A percentile compares a stretch with the other conserved stretches of the same genome.
These are phyloP conservation scores for Ogataea paraovalis DNA, from an alignment of 805 yeast genomes.

Conservation along the genomic window DNA sequence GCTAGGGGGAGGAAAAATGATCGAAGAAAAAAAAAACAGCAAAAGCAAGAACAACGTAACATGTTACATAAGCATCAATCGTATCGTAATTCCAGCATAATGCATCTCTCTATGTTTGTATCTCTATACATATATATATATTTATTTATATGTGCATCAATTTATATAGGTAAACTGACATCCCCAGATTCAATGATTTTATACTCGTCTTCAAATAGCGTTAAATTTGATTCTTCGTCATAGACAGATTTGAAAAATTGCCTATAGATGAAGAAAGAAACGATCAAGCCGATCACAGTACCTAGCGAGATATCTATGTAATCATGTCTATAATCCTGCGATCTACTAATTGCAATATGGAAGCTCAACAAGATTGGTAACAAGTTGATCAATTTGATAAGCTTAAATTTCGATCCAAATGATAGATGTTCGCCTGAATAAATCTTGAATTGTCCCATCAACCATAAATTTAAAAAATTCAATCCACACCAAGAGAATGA, in stretches of 20 bases:
- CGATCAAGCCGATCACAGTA: conserved; percentile 51
- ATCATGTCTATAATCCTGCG: conserved; percentile 90
- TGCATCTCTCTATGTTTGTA: no score
- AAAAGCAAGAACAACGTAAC: no score
- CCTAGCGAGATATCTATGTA: conserved; percentile 78
- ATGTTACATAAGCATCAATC: no score
- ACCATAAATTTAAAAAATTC: conserved; percentile 57
- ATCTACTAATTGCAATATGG: conserved; percentile 72
- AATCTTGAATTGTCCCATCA: conserved; percentile 53
- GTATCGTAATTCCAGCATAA: no score
- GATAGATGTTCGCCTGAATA: conserved; percentile 10
- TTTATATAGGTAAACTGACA: conserved; percentile 2
- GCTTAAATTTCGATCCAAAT: conserved; percentile 2
- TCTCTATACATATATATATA: background rate
- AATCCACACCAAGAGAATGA: conserved; percentile 66
- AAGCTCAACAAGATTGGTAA: conserved; percentile 61
- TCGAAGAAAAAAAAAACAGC: no score
- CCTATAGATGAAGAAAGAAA: conserved; percentile 37
- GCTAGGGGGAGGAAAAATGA: no score
- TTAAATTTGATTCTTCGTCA: conserved; percentile 7
- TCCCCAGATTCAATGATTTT: conserved; percentile 6
- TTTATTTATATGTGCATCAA: background rate
- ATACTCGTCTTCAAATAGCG: conserved; percentile 8
- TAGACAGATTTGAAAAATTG: conserved; percentile 23
- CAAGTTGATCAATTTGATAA: conserved; percentile 18